Conservation (phyloP, 495 filamentous ascomycete genomes). For the Penicillium verhagenii region DNA sequence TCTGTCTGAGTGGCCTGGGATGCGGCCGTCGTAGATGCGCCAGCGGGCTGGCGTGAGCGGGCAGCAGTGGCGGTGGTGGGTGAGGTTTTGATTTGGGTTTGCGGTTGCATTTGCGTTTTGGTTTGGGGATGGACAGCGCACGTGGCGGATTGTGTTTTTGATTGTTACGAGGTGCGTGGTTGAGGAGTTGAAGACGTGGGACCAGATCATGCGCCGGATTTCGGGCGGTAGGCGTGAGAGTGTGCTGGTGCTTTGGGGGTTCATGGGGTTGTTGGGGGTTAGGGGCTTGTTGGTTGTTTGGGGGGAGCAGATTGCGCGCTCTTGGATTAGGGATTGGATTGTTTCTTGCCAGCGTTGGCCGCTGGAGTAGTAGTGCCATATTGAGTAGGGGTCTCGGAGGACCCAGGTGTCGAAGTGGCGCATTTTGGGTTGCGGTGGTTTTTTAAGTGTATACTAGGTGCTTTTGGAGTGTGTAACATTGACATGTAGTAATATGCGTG, state of each 20-base stretch:
- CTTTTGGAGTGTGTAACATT: no score
- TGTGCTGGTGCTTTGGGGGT: conserved; percentile 20
- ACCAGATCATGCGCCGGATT: conserved; percentile 56
- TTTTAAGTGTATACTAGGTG: no score
- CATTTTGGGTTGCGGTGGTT: conserved; percentile 25
- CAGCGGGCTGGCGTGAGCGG: conserved; percentile 38
- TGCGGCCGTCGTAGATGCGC: conserved; percentile 26
- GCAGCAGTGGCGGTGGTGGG: conserved; percentile 40
- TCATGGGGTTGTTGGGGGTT: conserved; percentile 15
- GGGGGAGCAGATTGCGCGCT: conserved; percentile 41
- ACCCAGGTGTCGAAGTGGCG: conserved; percentile 49
- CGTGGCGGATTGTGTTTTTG: conserved; percentile 41
- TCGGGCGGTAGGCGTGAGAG: conserved; percentile 48
- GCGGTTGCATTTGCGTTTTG: no score
- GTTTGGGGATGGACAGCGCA: conserved; percentile 16
- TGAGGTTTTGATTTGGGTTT: conserved; percentile 9
- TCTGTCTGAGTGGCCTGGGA: conserved; percentile 19
- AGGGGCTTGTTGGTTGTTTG: conserved; percentile 4
- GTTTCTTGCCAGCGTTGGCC: conserved; percentile 43
- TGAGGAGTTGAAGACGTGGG: conserved; percentile 50
- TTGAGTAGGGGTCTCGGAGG: conserved; percentile 46
- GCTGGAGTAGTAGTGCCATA: conserved; percentile 46
- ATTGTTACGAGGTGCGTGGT: no score
- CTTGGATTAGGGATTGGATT: conserved; percentile 38
- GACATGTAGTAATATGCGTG: no score